Base-by-base conservation (phyloP, 805 yeast genomes). In the Cyberlindnera maritima region DNA sequence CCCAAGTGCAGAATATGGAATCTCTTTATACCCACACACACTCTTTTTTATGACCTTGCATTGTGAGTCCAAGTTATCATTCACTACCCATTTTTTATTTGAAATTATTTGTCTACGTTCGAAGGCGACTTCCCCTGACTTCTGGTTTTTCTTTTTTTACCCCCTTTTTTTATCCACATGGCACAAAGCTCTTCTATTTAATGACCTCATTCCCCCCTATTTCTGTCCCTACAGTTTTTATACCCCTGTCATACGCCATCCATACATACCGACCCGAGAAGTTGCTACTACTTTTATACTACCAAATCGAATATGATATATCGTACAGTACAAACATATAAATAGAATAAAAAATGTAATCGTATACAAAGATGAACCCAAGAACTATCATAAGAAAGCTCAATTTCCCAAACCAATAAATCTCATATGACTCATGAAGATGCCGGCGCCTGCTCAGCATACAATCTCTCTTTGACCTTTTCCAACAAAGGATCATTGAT, bases 401-500 rank as follows among this genome's bases (percentile, higher is more conserved):
- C n/a, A 21, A 21, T 21, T 6, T 9, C 25, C 25, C 25, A 6
- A 6, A 9, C 25, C 5, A 21, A 21, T 21, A 21, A 6, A 6
- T 21, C 5, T 21, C 25, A 21, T n/a, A n/a, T 21, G 25, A 21
- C 25, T 21, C 25, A 21, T 21, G 25, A 21, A 21, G 25, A 21
- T 21, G 25, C 25, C 25, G 5, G 31, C 19, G 25, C 25, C 25
- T 21, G 31, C 19, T n/a, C 13, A 14, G n/a, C 31, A n/a, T 29
- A 31, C 26, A 54, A 28, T 35, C 59, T 56, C 28, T 47, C 44
- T 41, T 41, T 58, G 14, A 54, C 60, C 18, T 39, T 54, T 3
- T 48, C 54, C 46, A 59, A 10, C 12, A 59, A 14, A n/a, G 59
- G 56, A 43, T 58, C 57, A 8, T 41, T 37, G 6, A 59, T 39